These are phyloP conservation scores for Forsythia suspensa DNA, from an alignment of 257 asterid genomes.

Conservation along the genomic window DNA sequence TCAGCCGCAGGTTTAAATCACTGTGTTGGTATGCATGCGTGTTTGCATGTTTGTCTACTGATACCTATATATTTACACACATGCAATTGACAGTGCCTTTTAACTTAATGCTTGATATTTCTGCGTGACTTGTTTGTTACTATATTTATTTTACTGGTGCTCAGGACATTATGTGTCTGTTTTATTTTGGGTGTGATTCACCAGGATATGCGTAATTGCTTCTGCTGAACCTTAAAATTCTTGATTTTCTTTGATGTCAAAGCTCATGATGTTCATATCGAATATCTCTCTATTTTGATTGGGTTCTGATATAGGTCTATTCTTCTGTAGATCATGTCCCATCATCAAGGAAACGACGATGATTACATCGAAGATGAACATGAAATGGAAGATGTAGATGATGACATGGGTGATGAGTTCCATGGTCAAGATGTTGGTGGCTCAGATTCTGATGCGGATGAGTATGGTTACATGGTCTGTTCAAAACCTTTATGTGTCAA, in stretches of 20 bases:
- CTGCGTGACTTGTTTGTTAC: background rate
- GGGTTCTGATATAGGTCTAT: conserved; percentile 22
- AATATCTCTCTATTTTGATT: background rate
- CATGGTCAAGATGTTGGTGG: conserved; percentile 54
- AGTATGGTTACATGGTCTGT: conserved; percentile 70
- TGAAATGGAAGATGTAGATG: conserved; percentile 79
- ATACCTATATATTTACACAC: background rate
- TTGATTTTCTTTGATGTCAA: background rate
- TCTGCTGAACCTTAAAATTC: background rate
- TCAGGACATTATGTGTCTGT: background rate
- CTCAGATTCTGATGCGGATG: conserved; percentile 87
- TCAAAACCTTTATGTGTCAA: conserved; percentile 11
- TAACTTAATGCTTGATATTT: conserved; percentile 2
- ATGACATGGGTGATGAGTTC: conserved; percentile 67
- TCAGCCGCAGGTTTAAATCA: background rate
- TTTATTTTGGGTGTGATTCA: background rate
- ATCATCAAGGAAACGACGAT: conserved; percentile 54
- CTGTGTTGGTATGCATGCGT: background rate
- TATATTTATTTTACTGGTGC: background rate
- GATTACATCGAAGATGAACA: conserved; percentile 83
- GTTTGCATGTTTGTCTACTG: background rate
- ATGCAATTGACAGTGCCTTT: background rate
- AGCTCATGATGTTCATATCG: background rate
- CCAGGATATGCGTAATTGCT: background rate
- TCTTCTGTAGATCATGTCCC: conserved; percentile 57